Conservation (phyloP, 2,329 filamentous ascomycete species). For the Ophiognomonia clavigignenti-juglandacearum region DNA sequence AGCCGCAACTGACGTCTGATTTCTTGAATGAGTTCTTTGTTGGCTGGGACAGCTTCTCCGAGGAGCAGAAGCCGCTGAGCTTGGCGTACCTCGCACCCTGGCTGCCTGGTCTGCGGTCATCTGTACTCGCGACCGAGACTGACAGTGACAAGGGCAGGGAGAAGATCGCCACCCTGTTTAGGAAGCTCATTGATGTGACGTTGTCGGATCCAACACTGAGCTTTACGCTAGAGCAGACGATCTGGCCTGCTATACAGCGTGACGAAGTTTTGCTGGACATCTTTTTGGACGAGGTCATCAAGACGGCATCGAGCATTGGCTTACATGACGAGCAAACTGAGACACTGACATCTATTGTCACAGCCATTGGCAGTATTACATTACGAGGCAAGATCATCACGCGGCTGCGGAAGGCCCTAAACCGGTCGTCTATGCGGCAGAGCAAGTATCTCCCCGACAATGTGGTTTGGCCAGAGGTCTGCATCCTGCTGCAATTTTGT, state of each 20-base stretch:
- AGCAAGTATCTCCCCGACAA: slow-evolving; percentile 63
- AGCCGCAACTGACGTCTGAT: slow-evolving; percentile 63
- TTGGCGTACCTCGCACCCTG: slow-evolving; percentile 68
- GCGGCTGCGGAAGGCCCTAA: slow-evolving; percentile 61
- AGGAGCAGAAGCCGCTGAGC: slow-evolving; percentile 62
- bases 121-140: slow-evolving; percentile 51
- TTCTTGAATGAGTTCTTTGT: slow-evolving; percentile 71
- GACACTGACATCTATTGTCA: slow-evolving; percentile 56
- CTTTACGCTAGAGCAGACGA: slow-evolving; percentile 58
- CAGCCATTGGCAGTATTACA: slow-evolving; percentile 60
- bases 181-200: slow-evolving; percentile 62
- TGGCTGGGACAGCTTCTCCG: slow-evolving; percentile 65
- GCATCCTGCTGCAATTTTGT: slow-evolving; percentile 61
- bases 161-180: slow-evolving; percentile 57
- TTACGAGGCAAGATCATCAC: slow-evolving; percentile 62
- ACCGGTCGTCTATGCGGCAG: slow-evolving; percentile 62
- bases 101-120: slow-evolving; percentile 57
- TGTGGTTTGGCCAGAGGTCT: slow-evolving; percentile 65
- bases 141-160: slow-evolving; percentile 64
- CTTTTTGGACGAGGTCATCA: slow-evolving; percentile 62
- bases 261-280: slow-evolving; percentile 64
- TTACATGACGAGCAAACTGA: slow-evolving; percentile 56
- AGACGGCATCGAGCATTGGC: slow-evolving; percentile 54
- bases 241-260: slow-evolving; percentile 60
- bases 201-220: slow-evolving; percentile 55